Conservation (phyloP, 345 rosid genomes). For the Streptanthus diversifolius region DNA sequence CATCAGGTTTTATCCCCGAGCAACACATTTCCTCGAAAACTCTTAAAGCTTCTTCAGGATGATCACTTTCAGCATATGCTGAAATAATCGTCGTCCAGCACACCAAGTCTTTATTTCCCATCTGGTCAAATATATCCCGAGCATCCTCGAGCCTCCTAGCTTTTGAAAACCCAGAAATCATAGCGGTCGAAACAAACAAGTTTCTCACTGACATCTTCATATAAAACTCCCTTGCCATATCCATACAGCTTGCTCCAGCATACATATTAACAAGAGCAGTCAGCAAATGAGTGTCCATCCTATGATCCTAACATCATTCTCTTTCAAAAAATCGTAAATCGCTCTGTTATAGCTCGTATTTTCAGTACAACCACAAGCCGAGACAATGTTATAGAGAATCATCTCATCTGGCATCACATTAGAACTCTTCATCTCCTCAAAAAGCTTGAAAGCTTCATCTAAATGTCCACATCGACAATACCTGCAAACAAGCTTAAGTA, state of each 20-base stretch:
- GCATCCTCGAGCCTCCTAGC: constrained; percentile 50
- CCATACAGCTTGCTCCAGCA: constrained; percentile 48
- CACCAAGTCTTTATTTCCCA: constrained; percentile 48
- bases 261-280: constrained; percentile 50
- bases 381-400: constrained; percentile 51
- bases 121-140: constrained; percentile 45
- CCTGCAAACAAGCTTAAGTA: constrained; percentile 21
- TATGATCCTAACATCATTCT: constrained; percentile 37
- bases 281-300: constrained; percentile 41
- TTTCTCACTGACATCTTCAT: constrained; percentile 31
- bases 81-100: constrained; percentile 78
- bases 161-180: constrained; percentile 52
- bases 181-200: constrained; percentile 47
- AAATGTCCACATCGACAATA: constrained; percentile 44
- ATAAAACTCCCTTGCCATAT: constrained; percentile 40
- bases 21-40: constrained; percentile 42
- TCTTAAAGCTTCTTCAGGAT: constrained; percentile 51
- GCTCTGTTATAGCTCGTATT: constrained; percentile 43
- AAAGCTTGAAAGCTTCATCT: constrained; percentile 51
- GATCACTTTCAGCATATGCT: constrained; percentile 64
- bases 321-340: constrained; percentile 43
- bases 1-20: constrained; percentile 44
- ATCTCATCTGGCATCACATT: constrained; percentile 50
- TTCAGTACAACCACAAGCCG: constrained; percentile 46
- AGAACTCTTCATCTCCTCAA: constrained; percentile 58